phyloP scores from a whole-genome alignment of 129 eudicot species.

The Cynara cardunculus region DNA sequence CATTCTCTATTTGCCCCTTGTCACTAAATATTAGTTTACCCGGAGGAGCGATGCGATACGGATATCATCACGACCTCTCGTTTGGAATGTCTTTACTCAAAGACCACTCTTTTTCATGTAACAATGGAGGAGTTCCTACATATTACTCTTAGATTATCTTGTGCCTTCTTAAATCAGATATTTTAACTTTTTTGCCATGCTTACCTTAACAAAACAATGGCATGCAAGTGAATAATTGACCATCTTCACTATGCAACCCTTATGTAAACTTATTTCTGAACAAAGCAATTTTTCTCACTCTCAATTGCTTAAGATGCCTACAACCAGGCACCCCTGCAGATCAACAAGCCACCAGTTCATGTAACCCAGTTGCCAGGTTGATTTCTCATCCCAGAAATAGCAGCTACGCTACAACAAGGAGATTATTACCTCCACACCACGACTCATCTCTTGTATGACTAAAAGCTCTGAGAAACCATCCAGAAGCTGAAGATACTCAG shows the following conservation, averaged over 20 bases:
- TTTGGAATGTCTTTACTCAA: background rate
- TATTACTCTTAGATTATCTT: background rate
- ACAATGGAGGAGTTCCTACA: background rate
- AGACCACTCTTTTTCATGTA: background rate
- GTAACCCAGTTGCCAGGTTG: background rate
- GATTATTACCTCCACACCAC: conserved; percentile 50
- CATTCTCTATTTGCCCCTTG: background rate
- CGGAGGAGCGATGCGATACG: background rate
- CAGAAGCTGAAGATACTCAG: conserved; percentile 88
- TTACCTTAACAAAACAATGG: background rate
- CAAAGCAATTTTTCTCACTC: background rate
- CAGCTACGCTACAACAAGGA: background rate
- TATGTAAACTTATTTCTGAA: background rate
- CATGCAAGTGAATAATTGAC: conserved; percentile 10
- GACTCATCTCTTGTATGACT: conserved; percentile 90
- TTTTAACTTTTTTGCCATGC: background rate
- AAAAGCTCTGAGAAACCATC: conserved; percentile 83
- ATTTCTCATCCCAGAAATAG: background rate
- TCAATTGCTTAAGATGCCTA: conserved; percentile 1
- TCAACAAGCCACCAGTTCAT: background rate
- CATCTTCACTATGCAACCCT: conserved; percentile 11
- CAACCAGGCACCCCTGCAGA: background rate
- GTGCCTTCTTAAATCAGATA: background rate
- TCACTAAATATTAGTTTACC: background rate
- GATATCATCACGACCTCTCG: conserved; percentile 25